Base-by-base conservation (phyloP, 495 filamentous ascomycete species). In the Annulohypoxylon stygium region DNA sequence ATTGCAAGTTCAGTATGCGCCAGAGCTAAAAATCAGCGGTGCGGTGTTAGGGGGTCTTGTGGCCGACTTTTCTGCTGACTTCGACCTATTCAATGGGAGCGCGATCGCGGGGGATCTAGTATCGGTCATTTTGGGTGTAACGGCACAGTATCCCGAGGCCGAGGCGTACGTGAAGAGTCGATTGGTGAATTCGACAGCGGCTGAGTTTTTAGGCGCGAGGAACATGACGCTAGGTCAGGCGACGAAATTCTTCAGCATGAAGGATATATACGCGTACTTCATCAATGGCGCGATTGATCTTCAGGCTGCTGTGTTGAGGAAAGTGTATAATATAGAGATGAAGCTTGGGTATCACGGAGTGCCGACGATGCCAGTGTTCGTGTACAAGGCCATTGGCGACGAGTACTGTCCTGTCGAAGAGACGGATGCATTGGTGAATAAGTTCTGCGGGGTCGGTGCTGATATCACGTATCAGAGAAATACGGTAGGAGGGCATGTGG, bases 1-100 rank as follows among this genome's bases (percentile, higher is more conserved):
- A 69, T 69, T 89, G 25, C 84, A 88, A 33, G 78, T 76, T 11
- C 76, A 78, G 16, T 90, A 90, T 73, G 88, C 88, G 0, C 84
- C 87, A 0, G 83, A 88, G 43, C 74, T 90, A 2, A 65, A 81
- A 30, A 82, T 90, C 71, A 79, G 79, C 23, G 88, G 86, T 16
- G 84, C 82, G 48, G 84, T 82, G 0, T 53, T 87, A 3, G 88
- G 88, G 2, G 88, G 87, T 8, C 50, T 83, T 12, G 61, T 78
- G 2, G 58, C 80, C 0, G 81, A 84, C 64, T 33, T 82, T n/a
- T 75, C 75, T 3, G 69, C 50, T 11, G 51, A 74, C 16, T 51
- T 77, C 25, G 51, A 76, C 18, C 23, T 69, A n/a, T 65, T 80
- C 50, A 75, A 70, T 53, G 25, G 63, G 50, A 71, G 54, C 1